phyloP scores from a whole-genome alignment of 2,329 filamentous ascomycete genomes.

The Neonectria magnoliae region DNA sequence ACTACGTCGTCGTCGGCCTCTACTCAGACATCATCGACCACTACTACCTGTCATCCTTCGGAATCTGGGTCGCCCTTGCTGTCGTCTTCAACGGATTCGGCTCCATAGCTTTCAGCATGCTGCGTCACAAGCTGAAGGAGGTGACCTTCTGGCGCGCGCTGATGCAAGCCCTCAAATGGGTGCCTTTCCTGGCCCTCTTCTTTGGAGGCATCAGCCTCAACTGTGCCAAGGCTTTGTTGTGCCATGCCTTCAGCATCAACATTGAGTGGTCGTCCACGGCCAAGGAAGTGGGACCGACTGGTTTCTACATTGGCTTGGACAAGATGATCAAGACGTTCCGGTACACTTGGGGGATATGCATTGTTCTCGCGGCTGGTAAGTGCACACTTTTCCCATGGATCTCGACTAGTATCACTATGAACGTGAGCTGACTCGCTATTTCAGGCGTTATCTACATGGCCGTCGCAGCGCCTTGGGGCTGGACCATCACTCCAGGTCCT shows the following conservation, averaged over 20 bases:
- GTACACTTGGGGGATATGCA: conserved; percentile 44
- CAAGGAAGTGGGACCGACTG: conserved; percentile 42
- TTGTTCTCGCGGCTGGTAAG: conserved; percentile 26
- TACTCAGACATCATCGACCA: conserved; percentile 73
- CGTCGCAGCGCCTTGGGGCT: conserved; percentile 38
- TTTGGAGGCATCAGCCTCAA: conserved; percentile 45
- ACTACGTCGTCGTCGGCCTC: conserved; percentile 80
- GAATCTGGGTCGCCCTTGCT: conserved; percentile 63
- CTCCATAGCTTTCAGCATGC: conserved; percentile 39
- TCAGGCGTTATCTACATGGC: conserved; percentile 42
- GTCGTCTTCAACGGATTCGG: conserved; percentile 41
- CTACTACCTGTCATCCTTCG: conserved; percentile 74
- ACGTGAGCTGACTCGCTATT: background rate
- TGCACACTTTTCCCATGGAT: background rate
- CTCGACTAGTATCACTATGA: background rate
- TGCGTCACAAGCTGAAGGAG: conserved; percentile 41
- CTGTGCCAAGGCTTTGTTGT: conserved; percentile 42
- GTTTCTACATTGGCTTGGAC: conserved; percentile 47
- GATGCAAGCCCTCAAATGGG: conserved; percentile 40
- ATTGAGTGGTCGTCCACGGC: conserved; percentile 45
- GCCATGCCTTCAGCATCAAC: conserved; percentile 41
- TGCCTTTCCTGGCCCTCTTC: conserved; percentile 43
- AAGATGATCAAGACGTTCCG: conserved; percentile 59
- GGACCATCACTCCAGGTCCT: conserved; percentile 38
- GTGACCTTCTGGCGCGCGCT: conserved; percentile 40